These are phyloP conservation scores for Boletus semigastroideus DNA, from an alignment of 1,284 basidiomycete genomes.

Conservation along the genomic window DNA sequence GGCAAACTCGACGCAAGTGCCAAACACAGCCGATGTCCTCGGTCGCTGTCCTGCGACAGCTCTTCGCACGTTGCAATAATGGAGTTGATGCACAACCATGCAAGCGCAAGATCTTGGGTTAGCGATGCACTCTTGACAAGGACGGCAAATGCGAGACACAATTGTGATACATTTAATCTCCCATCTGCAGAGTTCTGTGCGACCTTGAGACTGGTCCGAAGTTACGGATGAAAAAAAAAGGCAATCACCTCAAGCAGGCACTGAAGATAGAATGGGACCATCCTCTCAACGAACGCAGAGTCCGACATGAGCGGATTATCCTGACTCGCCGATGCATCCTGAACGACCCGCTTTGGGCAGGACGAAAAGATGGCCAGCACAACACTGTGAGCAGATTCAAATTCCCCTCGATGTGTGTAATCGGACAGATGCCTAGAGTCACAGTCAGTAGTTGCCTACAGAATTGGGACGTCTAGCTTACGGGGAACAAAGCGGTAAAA, in stretches of 20 bases:
- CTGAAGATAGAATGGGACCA: conserved; percentile 66
- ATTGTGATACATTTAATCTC: conserved; percentile 55
- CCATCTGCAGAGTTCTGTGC: conserved; percentile 62
- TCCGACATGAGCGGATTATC: conserved; percentile 17
- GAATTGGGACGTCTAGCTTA: conserved; percentile 36
- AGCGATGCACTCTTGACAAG: conserved; percentile 58
- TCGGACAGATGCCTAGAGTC: conserved; percentile 52
- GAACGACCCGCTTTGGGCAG: conserved; percentile 42
- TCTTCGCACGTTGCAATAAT: conserved; percentile 41
- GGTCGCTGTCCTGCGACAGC: conserved; percentile 26
- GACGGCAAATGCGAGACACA: conserved; percentile 64
- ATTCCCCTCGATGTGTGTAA: conserved; percentile 61
- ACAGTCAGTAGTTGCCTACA: background rate
- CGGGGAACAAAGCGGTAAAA: conserved; percentile 62
- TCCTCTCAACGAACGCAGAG: conserved; percentile 45
- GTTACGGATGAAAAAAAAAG: conserved; percentile 1
- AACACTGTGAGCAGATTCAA: conserved; percentile 75
- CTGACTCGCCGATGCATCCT: conserved; percentile 4
- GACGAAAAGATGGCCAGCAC: conserved; percentile 66
- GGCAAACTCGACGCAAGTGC: conserved; percentile 60
- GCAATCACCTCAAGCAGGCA: conserved; percentile 60
- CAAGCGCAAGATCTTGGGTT: conserved; percentile 40
- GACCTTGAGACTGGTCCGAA: background rate
- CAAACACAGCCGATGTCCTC: conserved; percentile 53
- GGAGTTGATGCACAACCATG: conserved; percentile 60